A percentile compares a stretch with the other conserved stretches of the same genome.
Evolutionary conservation across 2,329 filamentous ascomycete species (phyloP).

Genomic region (Xylariaceae sp.): DNA sequence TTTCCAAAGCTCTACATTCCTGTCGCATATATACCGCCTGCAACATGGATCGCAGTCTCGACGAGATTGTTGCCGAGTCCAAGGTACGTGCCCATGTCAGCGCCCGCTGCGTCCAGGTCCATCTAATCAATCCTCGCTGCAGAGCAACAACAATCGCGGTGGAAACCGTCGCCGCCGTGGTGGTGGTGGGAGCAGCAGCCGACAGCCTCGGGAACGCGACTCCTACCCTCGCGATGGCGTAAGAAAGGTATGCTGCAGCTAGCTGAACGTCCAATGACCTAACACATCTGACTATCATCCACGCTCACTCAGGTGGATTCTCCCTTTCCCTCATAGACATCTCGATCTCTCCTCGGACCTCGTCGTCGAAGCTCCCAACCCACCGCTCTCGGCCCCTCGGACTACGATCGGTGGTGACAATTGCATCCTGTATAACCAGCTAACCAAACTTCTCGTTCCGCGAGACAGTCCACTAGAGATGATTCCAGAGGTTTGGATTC

Average conservation of each 20-base stretch:
- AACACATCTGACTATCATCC: constrained; percentile 21
- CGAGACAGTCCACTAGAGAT: constrained; percentile 52
- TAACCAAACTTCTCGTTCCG: constrained; percentile 50
- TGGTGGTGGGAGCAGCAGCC: constrained; percentile 17
- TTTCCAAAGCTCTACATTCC: too few relatives aligned
- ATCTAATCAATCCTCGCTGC: background rate
- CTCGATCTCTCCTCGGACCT: constrained; percentile 25
- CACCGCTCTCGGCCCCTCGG: constrained; percentile 34
- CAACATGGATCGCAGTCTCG: constrained; percentile 34
- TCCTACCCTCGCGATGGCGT: constrained; percentile 74
- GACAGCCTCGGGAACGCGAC: constrained; percentile 38
- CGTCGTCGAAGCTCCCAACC: constrained; percentile 31
- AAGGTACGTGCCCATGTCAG: constrained; percentile 24
- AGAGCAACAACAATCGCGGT: constrained; percentile 26
- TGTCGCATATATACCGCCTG: background rate
- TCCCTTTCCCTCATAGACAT: constrained; percentile 33
- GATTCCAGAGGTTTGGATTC: constrained; percentile 66
- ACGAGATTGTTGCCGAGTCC: constrained; percentile 36
- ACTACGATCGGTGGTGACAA: constrained; percentile 35
- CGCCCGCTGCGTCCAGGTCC: background rate
- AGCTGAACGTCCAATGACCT: constrained; percentile 16
- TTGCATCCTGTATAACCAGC: constrained; percentile 40
- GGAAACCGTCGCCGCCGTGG: constrained; percentile 28
- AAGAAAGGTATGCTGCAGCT: constrained; percentile 69
- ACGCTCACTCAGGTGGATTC: constrained; percentile 30